Percentiles rank a stretch among this genome's conserved stretches.
Evolutionary conservation across 2,329 filamentous ascomycete species (phyloP).

Genomic region (Alternaria sp.): DNA sequence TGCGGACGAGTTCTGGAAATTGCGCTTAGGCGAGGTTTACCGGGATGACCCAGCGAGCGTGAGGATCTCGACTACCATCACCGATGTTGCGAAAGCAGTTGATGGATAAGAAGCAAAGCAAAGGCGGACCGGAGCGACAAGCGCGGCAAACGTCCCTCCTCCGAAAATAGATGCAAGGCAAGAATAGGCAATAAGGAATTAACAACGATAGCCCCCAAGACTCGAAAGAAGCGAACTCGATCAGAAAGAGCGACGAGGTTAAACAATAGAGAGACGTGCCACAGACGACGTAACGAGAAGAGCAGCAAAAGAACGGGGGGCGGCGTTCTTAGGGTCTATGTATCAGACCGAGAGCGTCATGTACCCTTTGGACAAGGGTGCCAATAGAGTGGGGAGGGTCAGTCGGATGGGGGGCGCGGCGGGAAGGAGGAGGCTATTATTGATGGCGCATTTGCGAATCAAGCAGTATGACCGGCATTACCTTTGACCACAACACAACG

Average conservation of each 20-base stretch:
- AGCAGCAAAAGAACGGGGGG: constrained; percentile 6
- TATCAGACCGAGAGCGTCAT: constrained; percentile 12
- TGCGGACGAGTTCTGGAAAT: constrained; percentile 26
- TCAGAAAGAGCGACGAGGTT: constrained; percentile 33
- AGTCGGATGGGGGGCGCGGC: constrained; percentile 4
- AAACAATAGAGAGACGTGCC: constrained; percentile 30
- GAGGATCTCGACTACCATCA: constrained; percentile 24
- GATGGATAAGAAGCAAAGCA: constrained; percentile 1
- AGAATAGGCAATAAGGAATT: constrained; percentile 10
- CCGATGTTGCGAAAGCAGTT: constrained; percentile 11
- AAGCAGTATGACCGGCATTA: constrained; percentile 12
- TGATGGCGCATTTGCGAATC: constrained; percentile 17
- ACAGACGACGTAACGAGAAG: constrained; percentile 1
- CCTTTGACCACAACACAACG: constrained; percentile 1
- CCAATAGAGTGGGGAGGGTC: constrained; percentile 7
- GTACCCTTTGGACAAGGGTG: constrained; percentile 8
- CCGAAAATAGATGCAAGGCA: constrained; percentile 3
- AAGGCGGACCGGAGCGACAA: background rate
- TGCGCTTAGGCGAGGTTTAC: constrained; percentile 30
- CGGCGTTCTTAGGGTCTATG: constrained; percentile 12
- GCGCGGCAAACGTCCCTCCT: constrained; percentile 1
- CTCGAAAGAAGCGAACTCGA: constrained; percentile 18
- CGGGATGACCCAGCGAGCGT: constrained; percentile 29
- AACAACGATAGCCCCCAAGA: constrained; percentile 15
- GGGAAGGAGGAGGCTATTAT: constrained; percentile 12